Percentiles rank a stretch among this genome's conserved stretches.
Conservation (phyloP, 1,139 yeast species). For the Kodamaea sp. region DNA sequence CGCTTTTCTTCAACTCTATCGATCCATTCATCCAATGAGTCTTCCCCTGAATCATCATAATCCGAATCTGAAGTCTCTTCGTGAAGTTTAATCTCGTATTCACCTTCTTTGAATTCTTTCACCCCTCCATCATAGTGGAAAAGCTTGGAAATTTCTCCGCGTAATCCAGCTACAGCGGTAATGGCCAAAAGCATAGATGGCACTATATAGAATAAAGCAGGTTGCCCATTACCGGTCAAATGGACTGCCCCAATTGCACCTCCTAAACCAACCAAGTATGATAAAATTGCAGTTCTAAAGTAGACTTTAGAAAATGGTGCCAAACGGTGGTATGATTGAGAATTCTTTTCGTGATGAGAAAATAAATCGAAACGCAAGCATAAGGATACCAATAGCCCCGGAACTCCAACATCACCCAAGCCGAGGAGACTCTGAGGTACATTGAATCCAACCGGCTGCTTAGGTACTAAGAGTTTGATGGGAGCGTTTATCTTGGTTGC, state of each 20-base stretch:
- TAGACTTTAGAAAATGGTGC: conserved; percentile 44
- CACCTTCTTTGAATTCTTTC: conserved; percentile 16
- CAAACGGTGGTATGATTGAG: conserved; percentile 41
- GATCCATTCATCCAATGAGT: conserved; percentile 24
- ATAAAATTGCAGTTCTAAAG: conserved; percentile 41
- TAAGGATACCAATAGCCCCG: conserved; percentile 52
- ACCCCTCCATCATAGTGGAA: conserved; percentile 16
- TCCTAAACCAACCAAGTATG: conserved; percentile 48
- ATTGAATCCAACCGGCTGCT: conserved; percentile 7
- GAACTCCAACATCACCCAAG: conserved; percentile 62
- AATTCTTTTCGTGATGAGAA: conserved; percentile 29
- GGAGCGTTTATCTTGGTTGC: conserved; percentile 61
- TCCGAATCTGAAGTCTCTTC: conserved; percentile 15
- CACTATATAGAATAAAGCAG: conserved; percentile 64
- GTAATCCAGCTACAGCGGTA: conserved; percentile 25
- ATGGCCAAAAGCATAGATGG: conserved; percentile 49
- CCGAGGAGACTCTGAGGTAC: conserved; percentile 39
- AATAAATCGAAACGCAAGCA: conserved; percentile 53
- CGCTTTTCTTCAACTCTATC: conserved; percentile 22
- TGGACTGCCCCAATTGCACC: conserved; percentile 44
- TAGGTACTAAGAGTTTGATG: conserved; percentile 53
- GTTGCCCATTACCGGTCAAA: conserved; percentile 53
- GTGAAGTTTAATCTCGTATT: conserved; percentile 8
- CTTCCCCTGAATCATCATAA: conserved; percentile 20
- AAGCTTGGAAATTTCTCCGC: conserved; percentile 43